Base-by-base conservation (phyloP, 2,329 filamentous ascomycete genomes). In the Colletotrichum sansevieriae region DNA sequence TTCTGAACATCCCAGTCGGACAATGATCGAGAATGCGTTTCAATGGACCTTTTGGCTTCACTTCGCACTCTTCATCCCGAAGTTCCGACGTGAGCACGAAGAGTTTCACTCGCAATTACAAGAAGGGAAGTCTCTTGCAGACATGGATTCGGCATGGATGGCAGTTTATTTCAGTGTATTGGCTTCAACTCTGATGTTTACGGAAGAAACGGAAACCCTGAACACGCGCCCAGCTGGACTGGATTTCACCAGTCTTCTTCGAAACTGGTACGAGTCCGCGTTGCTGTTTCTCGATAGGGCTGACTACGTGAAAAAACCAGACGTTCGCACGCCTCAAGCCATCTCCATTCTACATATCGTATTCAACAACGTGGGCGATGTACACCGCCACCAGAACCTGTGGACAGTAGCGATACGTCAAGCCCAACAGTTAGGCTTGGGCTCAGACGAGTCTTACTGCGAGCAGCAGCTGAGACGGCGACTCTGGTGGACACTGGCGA, bases 11-110 rank as follows among this genome's bases (percentile, higher is more conserved):
- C 35, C 35, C 29, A 52, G 49, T 33, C 49, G 49, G 49, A 52
- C 13, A 15, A 52, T 52, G 49, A 3, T 52, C 0, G 49, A 52
- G 0, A 52, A 52, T 0, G 49, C 49, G 22, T 52, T 52, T 52
- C 49, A 52, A 25, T 52, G 49, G 49, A 52, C 49, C 4, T 52
- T 35, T 20, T 52, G 49, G 49, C 49, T 52, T 52, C 49, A 52
- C 9, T 52, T 52, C 1, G 49, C 49, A 1, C 25, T 52, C 15
- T 52, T 52, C 49, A 35, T 52, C 0, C 49, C 49, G 25, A 52
- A 33, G 1, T 52, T 52, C 2, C 49, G 49, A 3, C 49, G 0
- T 0, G 49, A 52, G 33, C 49, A 52, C 1, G 49, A 52, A 8
- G 49, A 52, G 22, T 3, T 52, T 18, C 18, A n/a, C 0, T 15